Evolutionary conservation across 192 early-diverging fungal species (phyloP).

Genomic region (Spizellomyces punctatus): DNA sequence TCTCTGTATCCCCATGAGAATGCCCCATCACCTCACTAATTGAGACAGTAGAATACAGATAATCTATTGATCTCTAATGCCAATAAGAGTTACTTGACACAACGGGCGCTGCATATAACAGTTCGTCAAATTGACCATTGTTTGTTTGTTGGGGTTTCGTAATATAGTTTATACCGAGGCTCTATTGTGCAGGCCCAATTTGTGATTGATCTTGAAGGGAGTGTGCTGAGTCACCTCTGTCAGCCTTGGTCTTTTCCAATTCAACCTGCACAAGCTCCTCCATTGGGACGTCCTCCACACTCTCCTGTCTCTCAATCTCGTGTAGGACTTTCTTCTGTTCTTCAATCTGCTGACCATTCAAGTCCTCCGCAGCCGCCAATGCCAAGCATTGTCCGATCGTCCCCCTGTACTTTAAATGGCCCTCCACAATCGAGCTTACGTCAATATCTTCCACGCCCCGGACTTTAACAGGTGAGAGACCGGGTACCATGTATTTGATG

Average conservation of each 20-base stretch:
- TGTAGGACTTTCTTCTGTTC: slow-evolving; percentile 33
- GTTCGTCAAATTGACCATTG: too few species aligned
- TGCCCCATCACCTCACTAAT: too few species aligned
- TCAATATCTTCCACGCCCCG: slow-evolving; percentile 81
- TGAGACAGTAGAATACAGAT: too few species aligned
- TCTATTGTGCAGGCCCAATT: too few species aligned
- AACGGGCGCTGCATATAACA: too few species aligned
- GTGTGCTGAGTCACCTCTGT: background rate
- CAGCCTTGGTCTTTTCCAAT: background rate
- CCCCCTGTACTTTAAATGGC: slow-evolving; percentile 83
- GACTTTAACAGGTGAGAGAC: slow-evolving; percentile 77
- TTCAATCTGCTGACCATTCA: slow-evolving; percentile 20
- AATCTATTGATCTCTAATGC: too few species aligned
- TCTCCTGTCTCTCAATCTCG: slow-evolving; percentile 13
- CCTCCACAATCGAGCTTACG: slow-evolving; percentile 74
- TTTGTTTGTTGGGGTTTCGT: too few species aligned
- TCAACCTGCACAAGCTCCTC: slow-evolving; percentile 19
- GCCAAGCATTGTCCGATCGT: slow-evolving; percentile 72
- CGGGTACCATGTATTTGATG: slow-evolving; percentile 76
- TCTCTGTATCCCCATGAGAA: too few species aligned
- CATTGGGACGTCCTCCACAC: background rate
- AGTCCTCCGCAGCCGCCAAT: slow-evolving; percentile 54
- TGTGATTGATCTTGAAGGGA: too few species aligned
- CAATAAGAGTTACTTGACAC: too few species aligned
- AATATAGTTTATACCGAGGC: too few species aligned